phyloP scores from a whole-genome alignment of 495 filamentous ascomycete species.

The Trichocladium uniseriatum region DNA sequence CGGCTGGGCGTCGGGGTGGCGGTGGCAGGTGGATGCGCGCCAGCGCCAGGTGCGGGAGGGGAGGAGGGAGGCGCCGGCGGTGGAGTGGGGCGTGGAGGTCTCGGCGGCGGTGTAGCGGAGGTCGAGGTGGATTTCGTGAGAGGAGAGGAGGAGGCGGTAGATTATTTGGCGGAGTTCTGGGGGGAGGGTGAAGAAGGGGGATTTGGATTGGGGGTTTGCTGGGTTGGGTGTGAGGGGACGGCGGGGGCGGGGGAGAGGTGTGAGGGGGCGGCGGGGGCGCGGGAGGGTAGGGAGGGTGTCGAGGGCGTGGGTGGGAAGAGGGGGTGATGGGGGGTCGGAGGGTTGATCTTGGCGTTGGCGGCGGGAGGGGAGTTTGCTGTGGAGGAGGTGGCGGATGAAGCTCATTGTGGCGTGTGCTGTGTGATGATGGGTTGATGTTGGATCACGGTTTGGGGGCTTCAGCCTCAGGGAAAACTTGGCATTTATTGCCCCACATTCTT shows the following conservation, averaged over 20 bases:
- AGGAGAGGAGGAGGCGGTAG: constrained; percentile 13
- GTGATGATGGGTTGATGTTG: too few relatives aligned
- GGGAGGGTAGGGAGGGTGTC: constrained; percentile 12
- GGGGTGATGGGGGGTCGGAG: too few relatives aligned
- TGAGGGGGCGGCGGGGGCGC: too few relatives aligned
- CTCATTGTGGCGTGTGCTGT: too few relatives aligned
- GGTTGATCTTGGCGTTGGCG: too few relatives aligned
- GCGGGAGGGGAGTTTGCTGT: too few relatives aligned
- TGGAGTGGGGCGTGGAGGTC: constrained; percentile 10
- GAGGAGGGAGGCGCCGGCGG: neutral
- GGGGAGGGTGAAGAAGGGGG: constrained; percentile 36
- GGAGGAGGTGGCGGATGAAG: too few relatives aligned
- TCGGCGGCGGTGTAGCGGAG: constrained; percentile 13
- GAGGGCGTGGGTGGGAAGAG: constrained; percentile 5
- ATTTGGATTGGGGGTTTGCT: constrained; percentile 12
- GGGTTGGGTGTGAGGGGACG: constrained; percentile 5
- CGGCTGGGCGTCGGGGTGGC: constrained; percentile 5
- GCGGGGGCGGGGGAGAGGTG: too few relatives aligned
- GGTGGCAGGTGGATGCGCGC: constrained; percentile 14
- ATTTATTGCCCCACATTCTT: too few relatives aligned
- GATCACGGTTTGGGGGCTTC: too few relatives aligned
- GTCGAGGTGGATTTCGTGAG: constrained; percentile 15
- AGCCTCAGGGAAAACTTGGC: too few relatives aligned
- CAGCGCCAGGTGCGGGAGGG: constrained; percentile 11
- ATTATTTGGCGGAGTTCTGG: constrained; percentile 29